Conservation (phyloP, 129 eudicot genomes). For the Rutidosis leptorrhynchoides region DNA sequence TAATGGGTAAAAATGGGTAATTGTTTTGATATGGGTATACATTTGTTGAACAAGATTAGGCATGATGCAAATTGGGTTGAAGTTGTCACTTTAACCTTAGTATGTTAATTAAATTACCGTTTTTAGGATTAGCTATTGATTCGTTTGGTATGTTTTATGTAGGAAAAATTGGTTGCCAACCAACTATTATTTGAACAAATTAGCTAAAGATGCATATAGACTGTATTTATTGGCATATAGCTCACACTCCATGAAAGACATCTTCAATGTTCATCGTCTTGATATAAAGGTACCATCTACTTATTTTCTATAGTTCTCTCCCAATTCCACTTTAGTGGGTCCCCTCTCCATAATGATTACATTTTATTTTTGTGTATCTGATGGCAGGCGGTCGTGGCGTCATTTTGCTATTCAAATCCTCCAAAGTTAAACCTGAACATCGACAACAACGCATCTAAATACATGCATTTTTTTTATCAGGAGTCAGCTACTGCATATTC, state of each 20-base stretch:
- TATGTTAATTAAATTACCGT: background rate
- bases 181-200: constrained; percentile 76
- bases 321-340: background rate
- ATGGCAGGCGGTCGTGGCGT: constrained; percentile 84
- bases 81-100: background rate
- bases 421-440: constrained; percentile 69
- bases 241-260: constrained; percentile 89
- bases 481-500: too few species aligned
- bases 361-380: background rate
- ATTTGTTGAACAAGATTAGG: background rate
- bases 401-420: constrained; percentile 74
- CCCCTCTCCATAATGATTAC: background rate
- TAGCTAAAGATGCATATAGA: constrained; percentile 93
- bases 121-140: background rate
- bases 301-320: background rate
- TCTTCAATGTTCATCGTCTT: constrained; percentile 76
- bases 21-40: background rate
- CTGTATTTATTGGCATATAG: constrained; percentile 72
- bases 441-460: constrained; percentile 81
- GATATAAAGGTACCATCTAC: constrained; percentile 65
- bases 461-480: too few species aligned
- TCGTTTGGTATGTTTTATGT: constrained; percentile 27
- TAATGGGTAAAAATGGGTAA: background rate
- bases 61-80: background rate
- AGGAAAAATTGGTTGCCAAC: constrained; percentile 73